Conservation (phyloP, 2,329 filamentous ascomycete genomes). For the Colletotrichum agaves region DNA sequence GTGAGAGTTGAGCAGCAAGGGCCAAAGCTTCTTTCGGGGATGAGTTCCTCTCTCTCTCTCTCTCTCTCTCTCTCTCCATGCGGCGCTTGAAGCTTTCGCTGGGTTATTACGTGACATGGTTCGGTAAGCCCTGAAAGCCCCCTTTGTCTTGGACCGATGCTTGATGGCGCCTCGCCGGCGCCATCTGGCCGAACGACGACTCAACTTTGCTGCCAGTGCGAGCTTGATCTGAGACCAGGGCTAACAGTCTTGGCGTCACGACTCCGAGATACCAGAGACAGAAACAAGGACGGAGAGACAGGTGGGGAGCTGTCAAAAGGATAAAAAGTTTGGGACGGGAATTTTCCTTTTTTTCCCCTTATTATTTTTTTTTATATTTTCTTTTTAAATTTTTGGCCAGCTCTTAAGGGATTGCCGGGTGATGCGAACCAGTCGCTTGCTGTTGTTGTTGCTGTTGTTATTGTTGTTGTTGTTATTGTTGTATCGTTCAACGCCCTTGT, state of each 20-base stretch:
- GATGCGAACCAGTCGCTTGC: neutral
- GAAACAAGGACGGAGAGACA: neutral
- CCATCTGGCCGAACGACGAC: neutral
- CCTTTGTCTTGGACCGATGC: neutral
- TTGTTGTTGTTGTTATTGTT: no score
- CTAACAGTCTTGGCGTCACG: neutral
- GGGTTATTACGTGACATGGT: constrained; percentile 19
- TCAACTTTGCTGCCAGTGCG: neutral
- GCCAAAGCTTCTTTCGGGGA: constrained; percentile 6
- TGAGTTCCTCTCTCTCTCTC: no score
- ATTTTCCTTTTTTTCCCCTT: no score
- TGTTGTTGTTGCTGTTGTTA: no score
- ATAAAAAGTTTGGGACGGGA: no score
- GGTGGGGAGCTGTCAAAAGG: constrained; percentile 6
- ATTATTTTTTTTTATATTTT: no score
- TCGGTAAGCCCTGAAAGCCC: neutral
- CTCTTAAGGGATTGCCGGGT: constrained; percentile 17
- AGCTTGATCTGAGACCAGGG: neutral
- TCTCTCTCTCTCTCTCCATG: neutral
- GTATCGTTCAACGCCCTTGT: no score
- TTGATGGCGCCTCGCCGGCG: neutral
- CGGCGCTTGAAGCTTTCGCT: constrained; percentile 12
- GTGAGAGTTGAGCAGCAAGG: neutral
- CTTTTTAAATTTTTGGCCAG: no score
- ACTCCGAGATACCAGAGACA: neutral